phyloP scores from a whole-genome alignment of 176 grass and related monocot species.

The Guadua angustifolia region DNA sequence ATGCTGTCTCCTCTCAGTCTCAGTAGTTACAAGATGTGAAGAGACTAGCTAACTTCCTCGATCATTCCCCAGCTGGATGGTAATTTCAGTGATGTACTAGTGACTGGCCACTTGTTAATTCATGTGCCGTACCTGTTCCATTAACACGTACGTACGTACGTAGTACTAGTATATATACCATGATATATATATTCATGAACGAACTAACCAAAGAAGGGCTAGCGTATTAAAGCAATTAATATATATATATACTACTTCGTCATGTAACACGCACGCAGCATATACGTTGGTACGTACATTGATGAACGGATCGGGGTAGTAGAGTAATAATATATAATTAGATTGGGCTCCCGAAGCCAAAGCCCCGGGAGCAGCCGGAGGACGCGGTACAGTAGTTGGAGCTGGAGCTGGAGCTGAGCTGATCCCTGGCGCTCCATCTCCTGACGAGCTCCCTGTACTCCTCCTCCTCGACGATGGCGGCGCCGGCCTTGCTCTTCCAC shows the following conservation, averaged over 20 bases:
- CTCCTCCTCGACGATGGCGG: slow-evolving; percentile 73
- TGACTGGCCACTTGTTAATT: not conserved
- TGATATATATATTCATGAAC: no score
- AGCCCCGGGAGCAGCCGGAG: slow-evolving; percentile 42
- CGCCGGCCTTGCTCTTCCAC: slow-evolving; percentile 76
- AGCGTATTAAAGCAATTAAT: not conserved
- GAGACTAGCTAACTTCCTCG: no score
- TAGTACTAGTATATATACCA: no score
- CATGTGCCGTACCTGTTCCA: not conserved
- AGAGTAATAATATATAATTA: slow-evolving; percentile 7
- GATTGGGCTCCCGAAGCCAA: slow-evolving; percentile 76
- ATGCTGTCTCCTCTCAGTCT: no score
- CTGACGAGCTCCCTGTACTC: slow-evolving; percentile 81
- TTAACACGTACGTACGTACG: not conserved
- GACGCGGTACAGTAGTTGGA: not conserved
- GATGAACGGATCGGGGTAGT: not conserved
- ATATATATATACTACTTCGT: not conserved
- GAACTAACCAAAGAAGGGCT: no score
- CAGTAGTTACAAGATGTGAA: no score
- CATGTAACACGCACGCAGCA: not conserved
- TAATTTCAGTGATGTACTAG: no score
- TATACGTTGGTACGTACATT: not conserved
- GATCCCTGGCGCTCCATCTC: slow-evolving; percentile 55
- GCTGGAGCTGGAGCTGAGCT: not conserved
- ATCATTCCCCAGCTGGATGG: no score